phyloP scores from a whole-genome alignment of 495 filamentous ascomycete genomes.

The Annulohypoxylon stygium region DNA sequence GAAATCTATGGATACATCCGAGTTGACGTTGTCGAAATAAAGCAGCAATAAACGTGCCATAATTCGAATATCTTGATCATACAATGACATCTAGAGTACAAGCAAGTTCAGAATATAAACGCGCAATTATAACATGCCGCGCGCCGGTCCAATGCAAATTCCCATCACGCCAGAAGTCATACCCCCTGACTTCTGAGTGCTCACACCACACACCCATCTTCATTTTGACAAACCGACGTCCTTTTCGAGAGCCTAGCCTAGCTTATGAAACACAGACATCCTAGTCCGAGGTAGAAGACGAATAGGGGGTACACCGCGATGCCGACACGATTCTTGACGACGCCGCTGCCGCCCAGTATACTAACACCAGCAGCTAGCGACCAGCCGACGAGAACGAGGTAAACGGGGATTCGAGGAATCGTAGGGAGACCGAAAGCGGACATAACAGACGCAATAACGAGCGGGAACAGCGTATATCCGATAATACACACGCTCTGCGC shows the following conservation, averaged over 20 bases:
- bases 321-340: conserved; percentile 92
- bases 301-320: conserved; percentile 95
- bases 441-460: conserved; percentile 91
- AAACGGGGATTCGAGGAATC: conserved; percentile 88
- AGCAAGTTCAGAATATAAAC: conserved; percentile 6
- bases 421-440: conserved; percentile 82
- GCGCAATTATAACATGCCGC: conserved; percentile 14
- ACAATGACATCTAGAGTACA: conserved; percentile 36
- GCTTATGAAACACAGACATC: conserved; percentile 92
- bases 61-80: conserved; percentile 25
- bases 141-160: conserved; percentile 41
- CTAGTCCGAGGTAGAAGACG: conserved; percentile 94
- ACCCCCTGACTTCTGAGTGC: background rate
- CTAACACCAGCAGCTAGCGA: conserved; percentile 94
- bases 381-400: conserved; percentile 88
- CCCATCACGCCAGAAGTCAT: background rate
- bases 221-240: background rate
- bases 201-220: background rate
- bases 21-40: background rate
- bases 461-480: conserved; percentile 97
- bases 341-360: conserved; percentile 93
- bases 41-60: conserved; percentile 13
- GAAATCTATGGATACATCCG: no score
- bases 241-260: background rate
- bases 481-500: conserved; percentile 98